Evolutionary conservation across 2,329 filamentous ascomycete species (phyloP), one percentile per base, ranked within the genome.

Genomic region (Colletotrichum destructivum): DNA sequence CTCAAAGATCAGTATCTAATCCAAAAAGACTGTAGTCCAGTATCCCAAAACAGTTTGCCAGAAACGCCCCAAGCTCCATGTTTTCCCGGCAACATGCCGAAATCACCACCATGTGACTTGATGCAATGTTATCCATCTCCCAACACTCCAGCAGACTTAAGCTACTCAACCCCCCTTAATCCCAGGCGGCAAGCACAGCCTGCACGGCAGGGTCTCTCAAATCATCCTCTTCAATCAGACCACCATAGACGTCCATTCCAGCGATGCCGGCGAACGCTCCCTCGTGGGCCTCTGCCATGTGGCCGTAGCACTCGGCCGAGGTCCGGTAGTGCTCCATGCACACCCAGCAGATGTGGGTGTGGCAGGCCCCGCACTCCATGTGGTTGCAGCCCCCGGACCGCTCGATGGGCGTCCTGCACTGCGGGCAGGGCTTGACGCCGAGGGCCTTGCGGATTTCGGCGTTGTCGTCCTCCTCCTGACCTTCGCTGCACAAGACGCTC

Each of bases 371-470:
- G 69, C 86, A 88, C 0, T 69, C 74, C 69, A 88, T 83, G 73
- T 88, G 84, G 73, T 87, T 82, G 70, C 86, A 88, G 0, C 86
- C 86, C 0, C 77, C 77, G 0, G 60, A 75, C 77, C 86, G 86
- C 68, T 85, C 80, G 2, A 87, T 81, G 1, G 79, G 62, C 1
- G 79, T 81, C n/a, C 73, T 75, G 73, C 85, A 86, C 9, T 73
- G 74, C 0, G 82, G 84, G 46, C 85, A 87, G 44, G 81, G 76
- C 62, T 83, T 81, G 13, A 49, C 40, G 49, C 44, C 21, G 47
- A 63, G 47, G 8, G 49, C 3, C 38, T 83, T 80, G 0, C 81
- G 81, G 1, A 82, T 68, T 23, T 80, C 71, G 49, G 76, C 68
- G 75, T 83, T 84, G 0, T 75, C 67, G 65, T 75, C 75, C 2